These are phyloP conservation scores for Elasticomyces elasticus DNA, from an alignment of 495 filamentous ascomycete species.

Conservation along the genomic window DNA sequence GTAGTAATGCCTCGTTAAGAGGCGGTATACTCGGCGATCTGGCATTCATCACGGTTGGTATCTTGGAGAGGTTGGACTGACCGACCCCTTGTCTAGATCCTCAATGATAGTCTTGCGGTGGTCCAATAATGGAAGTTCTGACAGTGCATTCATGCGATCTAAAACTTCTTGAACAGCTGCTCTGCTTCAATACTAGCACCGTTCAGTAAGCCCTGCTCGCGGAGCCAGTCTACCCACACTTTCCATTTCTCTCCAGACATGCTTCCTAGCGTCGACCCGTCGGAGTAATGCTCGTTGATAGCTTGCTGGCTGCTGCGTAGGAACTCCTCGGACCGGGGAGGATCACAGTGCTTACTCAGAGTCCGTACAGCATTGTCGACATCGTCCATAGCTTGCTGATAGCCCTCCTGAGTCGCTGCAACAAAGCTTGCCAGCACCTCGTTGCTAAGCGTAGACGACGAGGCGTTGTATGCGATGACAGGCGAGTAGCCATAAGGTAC, in stretches of 20 bases:
- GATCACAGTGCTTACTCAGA: conserved; percentile 9
- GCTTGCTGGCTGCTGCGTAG: conserved; percentile 13
- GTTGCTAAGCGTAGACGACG: not conserved
- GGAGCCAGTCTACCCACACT: conserved; percentile 14
- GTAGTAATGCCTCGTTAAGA: too few relatives aligned
- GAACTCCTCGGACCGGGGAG: conserved; percentile 7
- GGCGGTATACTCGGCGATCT: too few relatives aligned
- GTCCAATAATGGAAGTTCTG: too few relatives aligned
- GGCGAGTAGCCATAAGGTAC: conserved; percentile 21
- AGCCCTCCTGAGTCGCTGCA: conserved; percentile 14
- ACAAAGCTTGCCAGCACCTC: conserved; percentile 16
- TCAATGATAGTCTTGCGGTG: too few relatives aligned
- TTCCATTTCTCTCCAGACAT: conserved; percentile 16
- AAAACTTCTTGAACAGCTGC: conserved; percentile 18
- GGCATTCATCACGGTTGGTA: too few relatives aligned
- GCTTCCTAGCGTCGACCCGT: conserved; percentile 8
- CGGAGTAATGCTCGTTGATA: conserved; percentile 20
- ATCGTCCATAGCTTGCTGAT: conserved; percentile 11
- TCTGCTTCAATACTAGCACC: not conserved
- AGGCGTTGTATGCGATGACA: conserved; percentile 15
- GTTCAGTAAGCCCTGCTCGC: conserved; percentile 3
- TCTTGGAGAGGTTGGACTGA: too few relatives aligned
- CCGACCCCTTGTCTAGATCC: too few relatives aligned
- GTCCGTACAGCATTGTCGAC: conserved; percentile 2
- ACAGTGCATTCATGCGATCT: too few relatives aligned